Conservation (phyloP, 2,329 filamentous ascomycete species). For the Trichophyton benhamiae region DNA sequence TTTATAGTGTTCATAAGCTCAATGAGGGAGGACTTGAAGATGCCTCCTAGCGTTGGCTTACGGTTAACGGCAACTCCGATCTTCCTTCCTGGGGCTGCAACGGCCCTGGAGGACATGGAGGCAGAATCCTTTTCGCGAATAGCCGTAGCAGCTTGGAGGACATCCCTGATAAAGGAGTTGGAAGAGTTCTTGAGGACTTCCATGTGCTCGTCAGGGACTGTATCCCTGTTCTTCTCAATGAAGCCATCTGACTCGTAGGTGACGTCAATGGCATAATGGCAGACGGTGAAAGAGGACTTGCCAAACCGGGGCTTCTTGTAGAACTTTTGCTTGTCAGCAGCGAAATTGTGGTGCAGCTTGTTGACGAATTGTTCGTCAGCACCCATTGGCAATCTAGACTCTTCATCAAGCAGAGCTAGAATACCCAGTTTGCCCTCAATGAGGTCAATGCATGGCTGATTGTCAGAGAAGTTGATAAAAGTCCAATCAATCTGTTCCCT, state of each 20-base stretch:
- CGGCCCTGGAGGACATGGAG: slow-evolving; percentile 58
- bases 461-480: slow-evolving; percentile 98
- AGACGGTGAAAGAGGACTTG: slow-evolving; percentile 94
- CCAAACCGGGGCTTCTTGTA: slow-evolving; percentile 98
- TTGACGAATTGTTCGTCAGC: slow-evolving; percentile 94
- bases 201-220: slow-evolving; percentile 96
- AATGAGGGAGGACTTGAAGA: slow-evolving; percentile 96
- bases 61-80: slow-evolving; percentile 86
- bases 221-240: slow-evolving; percentile 98
- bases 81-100: slow-evolving; percentile 60
- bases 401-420: slow-evolving; percentile 83
- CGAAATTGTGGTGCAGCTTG: slow-evolving; percentile 90
- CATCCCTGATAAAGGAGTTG: slow-evolving; percentile 72
- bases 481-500: slow-evolving; percentile 97
- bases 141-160: slow-evolving; percentile 71
- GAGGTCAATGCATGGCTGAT: slow-evolving; percentile 95
- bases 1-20: slow-evolving; percentile 98
- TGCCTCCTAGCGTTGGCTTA: slow-evolving; percentile 93
- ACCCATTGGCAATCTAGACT: slow-evolving; percentile 91
- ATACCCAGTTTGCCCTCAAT: slow-evolving; percentile 96
- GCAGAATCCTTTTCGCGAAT: slow-evolving; percentile 78
- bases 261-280: slow-evolving; percentile 94
- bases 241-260: slow-evolving; percentile 98
- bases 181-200: slow-evolving; percentile 73
- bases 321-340: slow-evolving; percentile 80